Evolutionary conservation across 2,329 filamentous ascomycete species (phyloP), one percentile per base, ranked within the genome.

Genomic region (Stagonosporopsis vannaccii): DNA sequence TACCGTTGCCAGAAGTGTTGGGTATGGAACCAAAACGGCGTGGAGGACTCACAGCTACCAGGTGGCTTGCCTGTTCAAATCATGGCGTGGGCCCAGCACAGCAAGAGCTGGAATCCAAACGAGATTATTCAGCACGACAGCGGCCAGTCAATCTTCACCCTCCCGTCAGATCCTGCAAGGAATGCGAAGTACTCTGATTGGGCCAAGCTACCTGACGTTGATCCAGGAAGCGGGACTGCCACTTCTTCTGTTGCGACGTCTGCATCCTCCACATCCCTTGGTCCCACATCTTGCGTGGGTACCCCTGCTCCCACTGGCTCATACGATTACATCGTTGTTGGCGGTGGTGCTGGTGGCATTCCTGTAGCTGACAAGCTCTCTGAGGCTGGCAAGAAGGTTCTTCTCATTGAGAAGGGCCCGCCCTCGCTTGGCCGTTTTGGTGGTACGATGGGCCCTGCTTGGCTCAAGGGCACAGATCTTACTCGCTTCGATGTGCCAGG

Each of bases 401-500:
- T 90, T 9, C 80, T 90, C 15, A 75, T 81, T 48, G 79, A 81
- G 63, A 77, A 76, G 61, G 79, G 79, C 28, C 78, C 78, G 12
- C 77, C 78, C 44, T 89, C 86, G 9, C 85, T 88, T 2, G 86
- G 83, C n/a, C 80, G 85, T 59, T 90, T 87, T 78, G 84, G 85
- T 26, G 87, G 87, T 44, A 84, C 77, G 30, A 80, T 87, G 76
- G 83, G 81, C 54, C 84, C 87, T 0, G 73, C 75, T 1, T 91
- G 89, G 89, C 80, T 86, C 15, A 75, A 82, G 32, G 83, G 82
- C 32, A 85, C 84, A 17, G 85, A 85, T 45, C 75, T 90, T 30
- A 90, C 88, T 6, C 86, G 88, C 44, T 90, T 91, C 65, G 88
- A 91, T 66, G 84, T 90, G 5, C 88, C 88, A 0, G 87, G 87